phyloP scores from a whole-genome alignment of 805 yeast species.

The Alloascoidea hylecoeti region DNA sequence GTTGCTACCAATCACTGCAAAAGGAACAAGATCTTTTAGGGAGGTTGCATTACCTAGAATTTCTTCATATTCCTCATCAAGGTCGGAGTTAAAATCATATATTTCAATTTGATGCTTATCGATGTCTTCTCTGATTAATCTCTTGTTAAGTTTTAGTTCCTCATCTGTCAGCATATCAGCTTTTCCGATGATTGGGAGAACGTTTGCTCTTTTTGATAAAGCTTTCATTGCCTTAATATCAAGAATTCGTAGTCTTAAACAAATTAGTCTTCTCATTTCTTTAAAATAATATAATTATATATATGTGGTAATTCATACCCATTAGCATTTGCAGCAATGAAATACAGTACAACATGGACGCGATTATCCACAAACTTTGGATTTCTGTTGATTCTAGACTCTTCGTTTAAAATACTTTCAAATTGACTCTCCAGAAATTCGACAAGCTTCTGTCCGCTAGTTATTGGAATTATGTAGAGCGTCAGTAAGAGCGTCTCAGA shows the following conservation, averaged over 20 bases:
- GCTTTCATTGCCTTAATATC: conserved; percentile 63
- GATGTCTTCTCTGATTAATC: conserved; percentile 51
- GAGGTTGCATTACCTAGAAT: conserved; percentile 40
- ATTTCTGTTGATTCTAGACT: conserved; percentile 54
- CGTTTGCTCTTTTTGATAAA: conserved; percentile 64
- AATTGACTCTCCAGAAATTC: conserved; percentile 73
- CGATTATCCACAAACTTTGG: conserved; percentile 62
- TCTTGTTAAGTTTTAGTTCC: conserved; percentile 51
- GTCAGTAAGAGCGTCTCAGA: conserved; percentile 63
- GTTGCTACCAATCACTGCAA: conserved; percentile 74
- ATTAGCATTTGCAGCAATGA: no score
- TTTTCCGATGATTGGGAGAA: conserved; percentile 72
- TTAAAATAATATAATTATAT: no score
- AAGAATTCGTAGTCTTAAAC: no score
- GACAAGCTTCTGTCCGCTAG: conserved; percentile 56
- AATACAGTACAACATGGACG: conserved; percentile 85
- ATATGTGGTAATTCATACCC: no score
- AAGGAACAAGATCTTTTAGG: conserved; percentile 50
- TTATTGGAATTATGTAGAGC: conserved; percentile 73
- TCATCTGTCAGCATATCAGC: conserved; percentile 68
- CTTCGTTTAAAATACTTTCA: conserved; percentile 54
- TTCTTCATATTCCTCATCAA: conserved; percentile 32
- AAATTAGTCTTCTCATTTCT: no score
- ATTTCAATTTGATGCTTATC: conserved; percentile 44
- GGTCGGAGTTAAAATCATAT: conserved; percentile 51